A percentile compares a stretch with the other conserved stretches of the same genome.
phyloP scores from a whole-genome alignment of 2,329 filamentous ascomycete species.

The Arthroderma sp. region DNA sequence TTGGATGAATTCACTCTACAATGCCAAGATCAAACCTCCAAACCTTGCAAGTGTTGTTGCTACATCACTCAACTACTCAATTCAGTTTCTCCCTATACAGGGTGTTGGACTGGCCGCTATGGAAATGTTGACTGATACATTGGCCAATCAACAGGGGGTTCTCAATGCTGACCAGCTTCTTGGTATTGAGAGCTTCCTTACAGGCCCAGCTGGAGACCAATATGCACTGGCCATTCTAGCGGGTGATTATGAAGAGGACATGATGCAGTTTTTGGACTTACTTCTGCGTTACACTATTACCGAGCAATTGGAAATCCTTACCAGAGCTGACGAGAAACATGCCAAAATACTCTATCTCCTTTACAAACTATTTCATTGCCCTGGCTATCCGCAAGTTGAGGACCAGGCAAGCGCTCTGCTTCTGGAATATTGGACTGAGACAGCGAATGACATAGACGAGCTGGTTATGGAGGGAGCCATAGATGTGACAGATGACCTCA shows the following conservation, averaged over 20 bases:
- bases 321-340: conserved; percentile 21
- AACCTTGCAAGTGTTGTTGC: conserved; percentile 3
- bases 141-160: conserved; percentile 18
- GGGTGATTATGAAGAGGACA: conserved; percentile 25
- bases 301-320: conserved; percentile 17
- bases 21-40: conserved; percentile 4
- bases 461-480: conserved; percentile 18
- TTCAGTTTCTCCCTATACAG: conserved; percentile 14
- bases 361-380: conserved; percentile 26
- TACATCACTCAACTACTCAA: conserved; percentile 5
- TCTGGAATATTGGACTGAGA: conserved; percentile 31
- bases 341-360: conserved; percentile 23
- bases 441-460: conserved; percentile 26
- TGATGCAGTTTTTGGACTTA: conserved; percentile 28
- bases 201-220: conserved; percentile 20
- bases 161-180: conserved; percentile 16
- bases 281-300: conserved; percentile 24
- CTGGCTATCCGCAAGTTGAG: conserved; percentile 29
- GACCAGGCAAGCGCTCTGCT: conserved; percentile 24
- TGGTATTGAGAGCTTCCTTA: conserved; percentile 22
- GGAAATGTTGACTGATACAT: conserved; percentile 23
- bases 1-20: conserved; percentile 9
- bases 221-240: conserved; percentile 22
- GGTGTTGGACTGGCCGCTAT: conserved; percentile 20
- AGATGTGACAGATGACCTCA: conserved; percentile 19